Evolutionary conservation across 768 basidiomycete genomes (phyloP), one percentile per base, ranked within the genome.

Genomic region (Coprinopsis cinerea): DNA sequence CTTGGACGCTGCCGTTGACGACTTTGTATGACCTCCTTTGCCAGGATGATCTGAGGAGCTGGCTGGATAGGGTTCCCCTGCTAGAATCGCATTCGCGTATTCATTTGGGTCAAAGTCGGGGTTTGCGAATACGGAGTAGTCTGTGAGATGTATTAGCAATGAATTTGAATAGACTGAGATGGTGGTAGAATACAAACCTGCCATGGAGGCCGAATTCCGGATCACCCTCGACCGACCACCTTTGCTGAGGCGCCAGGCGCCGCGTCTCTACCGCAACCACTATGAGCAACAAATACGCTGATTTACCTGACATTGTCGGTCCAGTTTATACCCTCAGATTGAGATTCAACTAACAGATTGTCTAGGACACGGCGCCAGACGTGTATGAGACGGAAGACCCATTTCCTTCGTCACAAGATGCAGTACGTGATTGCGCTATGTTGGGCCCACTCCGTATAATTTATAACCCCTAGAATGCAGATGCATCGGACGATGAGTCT

Each of bases 321-420:
- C 40, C 25, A 22, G 40, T 51, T 30, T 30, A 48, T 51, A 51
- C 58, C 47, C 36, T 7, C 24, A 30, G n/a, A 47, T 2, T 20
- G 42, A 3, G 52, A 47, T 10, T 39, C 49, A 44, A 22, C 45
- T 48, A 9, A 44, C 41, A 26, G 20, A 20, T 24, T 42, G 9
- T 47, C 26, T 59, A 95, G 92, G 92, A 93, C 67, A 89, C 88
- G 11, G 91, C 89, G 1, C 91, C 80, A 34, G 92, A 95, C 64
- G 80, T 95, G 37, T 95, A 95, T 61, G 92, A 95, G 63, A 95
- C 92, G 0, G 86, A 89, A 40, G 92, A 95, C 56, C 72, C 79
- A 14, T 76, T 83, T 59, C 82, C 77, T 13, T 64, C 74, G 14
- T 62, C 76, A 24, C 72, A 76, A 43, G 65, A 68, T 18, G 73